Base-by-base conservation (phyloP, 2,329 filamentous ascomycete species). In the Chrysoporthe deuterocubensis region DNA sequence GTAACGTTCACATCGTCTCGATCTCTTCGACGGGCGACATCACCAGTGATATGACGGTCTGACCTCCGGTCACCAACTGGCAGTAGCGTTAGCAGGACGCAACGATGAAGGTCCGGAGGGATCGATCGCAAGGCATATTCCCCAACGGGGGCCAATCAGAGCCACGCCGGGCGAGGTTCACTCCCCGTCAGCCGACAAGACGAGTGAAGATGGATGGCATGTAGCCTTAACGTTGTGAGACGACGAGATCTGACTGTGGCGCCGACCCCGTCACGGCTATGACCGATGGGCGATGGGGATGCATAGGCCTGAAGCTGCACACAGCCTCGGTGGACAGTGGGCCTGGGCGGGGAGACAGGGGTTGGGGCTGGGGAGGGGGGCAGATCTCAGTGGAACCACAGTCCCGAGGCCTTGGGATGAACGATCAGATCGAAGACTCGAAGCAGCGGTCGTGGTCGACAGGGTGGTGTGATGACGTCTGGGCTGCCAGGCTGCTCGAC, bases 231-330 rank as follows among this genome's bases (percentile, higher is more conserved):
- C 50, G 50, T 54, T 54, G 16, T 11, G 16, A 37, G 13, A 44
- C 37, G n/a, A 60, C 32, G 18, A 60, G 37, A 42, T 37, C 37
- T 32, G 13, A 13, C 3, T 26, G n/a, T 43, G 37, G 40, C 34
- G 40, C n/a, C 48, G 61, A 63, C 37, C 21, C 26, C 37, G 48
- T 43, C 37, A 26, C 61, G 61, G 61, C 61, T 63, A 63, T 52
- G 61, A 54, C 46, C 37, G 46, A 37, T 26, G 61, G 34, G 46
- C 13, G n/a, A 7, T 18, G 46, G 48, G 13, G 34, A 40, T 43
- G 18, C n/a, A 52, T n/a, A 34, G 16, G 46, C 44, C 21, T 9
- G 32, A 9, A 26, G 48, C 34, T 37, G 18, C 43, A 34, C 11
- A n/a, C 57, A 57, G 54, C 57, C 42, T 60, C 57, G 6, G 57